Percentiles rank a stretch among this genome's conserved stretches.
Evolutionary conservation across 257 asterid species (phyloP).

Genomic region (Solanum chiquidenum): DNA sequence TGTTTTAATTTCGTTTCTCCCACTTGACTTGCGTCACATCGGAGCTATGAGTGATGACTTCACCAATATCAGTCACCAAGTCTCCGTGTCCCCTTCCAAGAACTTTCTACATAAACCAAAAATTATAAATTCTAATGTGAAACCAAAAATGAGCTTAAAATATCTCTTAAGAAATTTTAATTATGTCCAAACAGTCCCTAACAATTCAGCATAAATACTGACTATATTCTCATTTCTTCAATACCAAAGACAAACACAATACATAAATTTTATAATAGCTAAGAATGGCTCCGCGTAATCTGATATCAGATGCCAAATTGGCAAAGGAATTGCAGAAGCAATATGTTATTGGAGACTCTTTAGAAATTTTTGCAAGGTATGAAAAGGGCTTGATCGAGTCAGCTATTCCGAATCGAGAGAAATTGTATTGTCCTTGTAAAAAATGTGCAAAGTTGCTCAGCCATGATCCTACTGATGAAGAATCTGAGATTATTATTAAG

Average conservation of each 20-base stretch:
- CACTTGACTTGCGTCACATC: not conserved
- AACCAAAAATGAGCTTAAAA: not conserved
- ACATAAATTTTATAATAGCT: not conserved
- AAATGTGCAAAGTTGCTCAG: constrained; percentile 16
- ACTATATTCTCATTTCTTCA: not conserved
- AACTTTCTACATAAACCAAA: not conserved
- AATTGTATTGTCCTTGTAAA: constrained; percentile 18
- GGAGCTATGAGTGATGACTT: not conserved
- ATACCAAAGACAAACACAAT: not conserved
- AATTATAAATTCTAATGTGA: not conserved
- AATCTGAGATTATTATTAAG: not conserved
- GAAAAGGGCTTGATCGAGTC: constrained; percentile 26
- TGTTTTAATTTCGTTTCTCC: not conserved
- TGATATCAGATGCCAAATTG: not conserved
- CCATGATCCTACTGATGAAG: not conserved
- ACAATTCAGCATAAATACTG: not conserved
- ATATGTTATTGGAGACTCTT: not conserved
- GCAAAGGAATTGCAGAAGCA: not conserved
- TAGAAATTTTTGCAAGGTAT: constrained; percentile 5
- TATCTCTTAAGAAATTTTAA: no score
- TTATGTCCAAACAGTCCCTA: not conserved
- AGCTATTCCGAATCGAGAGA: constrained; percentile 16
- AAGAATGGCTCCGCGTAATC: not conserved
- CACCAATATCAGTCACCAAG: not conserved
- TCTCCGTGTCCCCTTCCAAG: not conserved